These are phyloP conservation scores for Didymella arachidicola DNA, from an alignment of 2,329 filamentous ascomycete genomes.

Conservation along the genomic window DNA sequence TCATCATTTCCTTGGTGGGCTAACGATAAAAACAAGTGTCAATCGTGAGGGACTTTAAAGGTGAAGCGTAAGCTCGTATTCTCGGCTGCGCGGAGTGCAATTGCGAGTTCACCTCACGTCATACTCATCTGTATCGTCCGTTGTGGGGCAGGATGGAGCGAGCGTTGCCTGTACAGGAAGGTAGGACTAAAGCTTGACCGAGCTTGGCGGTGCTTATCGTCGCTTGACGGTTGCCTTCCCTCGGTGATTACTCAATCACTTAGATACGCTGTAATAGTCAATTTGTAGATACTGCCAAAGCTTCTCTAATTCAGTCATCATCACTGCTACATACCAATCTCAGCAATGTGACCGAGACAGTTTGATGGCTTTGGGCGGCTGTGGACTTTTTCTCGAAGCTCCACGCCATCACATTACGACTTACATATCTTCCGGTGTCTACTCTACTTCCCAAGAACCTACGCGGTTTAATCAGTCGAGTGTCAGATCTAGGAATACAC, in stretches of 20 bases:
- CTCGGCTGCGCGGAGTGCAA: neutral
- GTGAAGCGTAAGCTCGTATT: neutral
- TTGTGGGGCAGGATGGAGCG: slow-evolving; percentile 17
- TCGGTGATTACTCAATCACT: neutral
- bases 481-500: neutral
- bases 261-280: neutral
- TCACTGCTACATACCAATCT: too few relatives aligned
- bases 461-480: neutral
- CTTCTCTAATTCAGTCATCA: too few relatives aligned
- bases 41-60: slow-evolving; percentile 8
- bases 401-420: too few relatives aligned
- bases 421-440: neutral
- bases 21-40: neutral
- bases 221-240: slow-evolving; percentile 17
- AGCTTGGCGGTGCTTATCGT: slow-evolving; percentile 29
- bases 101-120: slow-evolving; percentile 14
- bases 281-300: neutral
- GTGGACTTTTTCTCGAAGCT: too few relatives aligned
- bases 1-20: slow-evolving; percentile 17
- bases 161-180: slow-evolving; percentile 25
- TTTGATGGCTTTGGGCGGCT: too few relatives aligned
- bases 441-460: neutral
- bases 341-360: too few relatives aligned
- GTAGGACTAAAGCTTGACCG: slow-evolving; percentile 25
- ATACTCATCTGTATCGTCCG: slow-evolving; percentile 12